These are phyloP conservation scores for Porogramme epimiltina DNA, from an alignment of 1,284 basidiomycete species.

Conservation along the genomic window DNA sequence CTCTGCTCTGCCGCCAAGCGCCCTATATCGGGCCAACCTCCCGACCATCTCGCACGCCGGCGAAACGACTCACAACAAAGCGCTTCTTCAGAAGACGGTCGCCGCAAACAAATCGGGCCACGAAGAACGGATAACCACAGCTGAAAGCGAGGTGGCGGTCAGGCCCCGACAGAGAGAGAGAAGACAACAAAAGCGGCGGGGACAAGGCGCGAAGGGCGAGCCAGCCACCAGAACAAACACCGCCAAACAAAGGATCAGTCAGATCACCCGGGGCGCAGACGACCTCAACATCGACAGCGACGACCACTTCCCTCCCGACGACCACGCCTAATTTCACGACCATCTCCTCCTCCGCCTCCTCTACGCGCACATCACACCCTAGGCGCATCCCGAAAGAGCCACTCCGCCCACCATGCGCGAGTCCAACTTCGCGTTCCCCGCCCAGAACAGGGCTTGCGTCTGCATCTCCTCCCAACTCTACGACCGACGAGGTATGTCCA, in stretches of 20 bases:
- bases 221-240: constrained; percentile 33
- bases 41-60: too few species aligned
- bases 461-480: constrained; percentile 95
- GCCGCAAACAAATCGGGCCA: too few species aligned
- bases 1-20: too few species aligned
- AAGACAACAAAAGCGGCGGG: not conserved
- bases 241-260: constrained; percentile 34
- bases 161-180: not conserved
- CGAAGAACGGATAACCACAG: too few species aligned
- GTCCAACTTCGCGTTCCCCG: constrained; percentile 94
- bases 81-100: too few species aligned
- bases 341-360: not conserved
- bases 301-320: constrained; percentile 19
- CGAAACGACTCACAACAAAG: too few species aligned
- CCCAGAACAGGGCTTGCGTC: constrained; percentile 94
- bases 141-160: too few species aligned
- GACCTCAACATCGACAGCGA: constrained; percentile 25
- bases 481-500: constrained; percentile 82
- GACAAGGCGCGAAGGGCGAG: not conserved
- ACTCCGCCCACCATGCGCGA: constrained; percentile 76
- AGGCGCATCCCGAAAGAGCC: not conserved
- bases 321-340: constrained; percentile 9
- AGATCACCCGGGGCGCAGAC: constrained; percentile 28
- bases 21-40: too few species aligned
- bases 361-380: not conserved